Evolutionary conservation across 257 asterid genomes (phyloP).

Genomic region (Solanum lycopersicoides): DNA sequence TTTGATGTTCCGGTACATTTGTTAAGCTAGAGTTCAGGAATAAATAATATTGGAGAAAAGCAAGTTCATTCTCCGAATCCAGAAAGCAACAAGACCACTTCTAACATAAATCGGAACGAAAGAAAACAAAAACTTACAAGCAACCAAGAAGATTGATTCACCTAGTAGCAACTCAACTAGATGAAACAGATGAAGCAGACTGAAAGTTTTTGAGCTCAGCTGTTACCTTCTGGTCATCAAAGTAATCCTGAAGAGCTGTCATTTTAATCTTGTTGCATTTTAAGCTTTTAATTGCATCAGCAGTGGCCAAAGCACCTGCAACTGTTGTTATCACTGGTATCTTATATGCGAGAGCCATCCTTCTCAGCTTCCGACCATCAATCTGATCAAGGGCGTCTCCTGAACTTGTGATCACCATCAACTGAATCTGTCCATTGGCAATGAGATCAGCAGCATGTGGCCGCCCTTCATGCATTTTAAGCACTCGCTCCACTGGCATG

Average conservation of each 20-base stretch:
- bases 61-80: neutral
- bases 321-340: conserved; percentile 90
- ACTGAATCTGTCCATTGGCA: conserved; percentile 78
- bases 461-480: conserved; percentile 94
- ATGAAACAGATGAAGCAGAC: conserved; percentile 30
- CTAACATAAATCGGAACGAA: neutral
- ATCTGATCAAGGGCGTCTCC: conserved; percentile 79
- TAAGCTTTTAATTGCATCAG: conserved; percentile 86
- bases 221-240: conserved; percentile 16
- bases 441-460: conserved; percentile 91
- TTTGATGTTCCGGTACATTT: conserved; percentile 1
- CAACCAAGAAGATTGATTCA: neutral
- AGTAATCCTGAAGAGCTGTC: conserved; percentile 94
- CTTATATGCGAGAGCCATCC: conserved; percentile 94
- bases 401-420: conserved; percentile 91
- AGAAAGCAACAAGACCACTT: neutral
- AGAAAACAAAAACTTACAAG: neutral
- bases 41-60: neutral
- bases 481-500: conserved; percentile 62
- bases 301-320: conserved; percentile 96
- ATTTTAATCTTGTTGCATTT: conserved; percentile 63
- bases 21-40: neutral
- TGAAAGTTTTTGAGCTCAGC: conserved; percentile 24
- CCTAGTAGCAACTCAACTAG: conserved; percentile 13
- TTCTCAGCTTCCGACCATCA: conserved; percentile 78